Evolutionary conservation across 139 green algal species (phyloP), one percentile per base, ranked within the genome.

Genomic region (Tetradesmus lagerheimii): DNA sequence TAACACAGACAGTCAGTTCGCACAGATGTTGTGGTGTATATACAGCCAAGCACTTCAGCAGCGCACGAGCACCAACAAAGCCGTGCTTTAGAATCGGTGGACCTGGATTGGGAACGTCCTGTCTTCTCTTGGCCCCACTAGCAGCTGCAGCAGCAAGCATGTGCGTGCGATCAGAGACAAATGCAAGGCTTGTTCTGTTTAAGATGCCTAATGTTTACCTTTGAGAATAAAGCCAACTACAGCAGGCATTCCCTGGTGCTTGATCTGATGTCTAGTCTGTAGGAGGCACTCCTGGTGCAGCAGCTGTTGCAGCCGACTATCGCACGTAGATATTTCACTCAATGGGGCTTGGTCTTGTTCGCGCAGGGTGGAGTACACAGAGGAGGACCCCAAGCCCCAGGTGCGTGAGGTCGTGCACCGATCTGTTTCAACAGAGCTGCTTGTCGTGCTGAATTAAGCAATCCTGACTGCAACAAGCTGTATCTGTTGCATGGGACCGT

Each of bases 331-430:
- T 41, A 1, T 41, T 5, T 79, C 5, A 9, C 77, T 83, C 4
- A 62, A 34, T 34, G 4, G 11, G 4, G 20, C 23, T 31, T 71
- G 11, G 4, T 71, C 4, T 16, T n/a, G 57, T 62, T 78, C 47
- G 4, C 67, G 88, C 86, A 95, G 91, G 93, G 90, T 95, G 20
- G 93, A 94, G 91, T 95, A 94, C 76, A 92, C 93, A 0, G 93
- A 95, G 92, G 91, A 93, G 16, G 93, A 95, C 77, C 92, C 91
- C 31, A 95, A 95, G 93, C 91, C 93, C 27, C 74, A 92, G 92
- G 91, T 95, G 71, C 57, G 57, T 71, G 23, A 18, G 57, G 57
- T 31, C 57, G 1, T 71, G 57, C 57, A 71, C 57, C 23, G 57
- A 71, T 71, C n/a, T 82, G 25, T 53, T n/a, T 41, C 62, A 37